phyloP scores from a whole-genome alignment of 2,329 filamentous ascomycete species.

The Pseudogymnoascus sp. region DNA sequence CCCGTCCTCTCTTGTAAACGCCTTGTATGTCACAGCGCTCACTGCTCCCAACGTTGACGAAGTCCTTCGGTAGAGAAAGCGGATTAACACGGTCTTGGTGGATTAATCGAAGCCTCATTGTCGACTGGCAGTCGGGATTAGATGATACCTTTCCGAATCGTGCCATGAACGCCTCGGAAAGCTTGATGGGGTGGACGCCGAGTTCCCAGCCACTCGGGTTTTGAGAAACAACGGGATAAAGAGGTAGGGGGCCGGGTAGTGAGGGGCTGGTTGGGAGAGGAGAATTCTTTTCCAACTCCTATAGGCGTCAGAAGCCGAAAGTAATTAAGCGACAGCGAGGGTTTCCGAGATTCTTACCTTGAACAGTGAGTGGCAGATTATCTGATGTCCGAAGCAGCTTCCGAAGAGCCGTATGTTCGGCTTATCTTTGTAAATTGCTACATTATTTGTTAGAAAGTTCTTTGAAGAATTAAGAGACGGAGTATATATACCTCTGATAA shows the following conservation, averaged over 20 bases:
- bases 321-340: background rate
- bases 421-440: conserved; percentile 23
- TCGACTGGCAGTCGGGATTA: background rate
- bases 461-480: background rate
- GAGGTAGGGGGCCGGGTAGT: background rate
- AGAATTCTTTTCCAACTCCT: background rate
- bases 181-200: conserved; percentile 23
- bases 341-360: background rate
- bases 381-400: conserved; percentile 36
- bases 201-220: conserved; percentile 27
- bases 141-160: conserved; percentile 14
- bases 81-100: conserved; percentile 28
- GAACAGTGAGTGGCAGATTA: conserved; percentile 32
- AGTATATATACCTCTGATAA: conserved; percentile 24
- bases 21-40: conserved; percentile 32
- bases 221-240: conserved; percentile 9
- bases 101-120: conserved; percentile 30
- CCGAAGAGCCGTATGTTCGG: conserved; percentile 32
- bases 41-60: conserved; percentile 20
- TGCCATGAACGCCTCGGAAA: conserved; percentile 20
- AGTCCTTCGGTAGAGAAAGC: conserved; percentile 13
- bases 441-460: background rate
- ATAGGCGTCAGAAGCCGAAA: background rate
- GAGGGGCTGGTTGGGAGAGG: too few species aligned
- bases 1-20: conserved; percentile 29